Base-by-base conservation (phyloP, 2,329 filamentous ascomycete genomes). In the Sporothrix protearum region DNA sequence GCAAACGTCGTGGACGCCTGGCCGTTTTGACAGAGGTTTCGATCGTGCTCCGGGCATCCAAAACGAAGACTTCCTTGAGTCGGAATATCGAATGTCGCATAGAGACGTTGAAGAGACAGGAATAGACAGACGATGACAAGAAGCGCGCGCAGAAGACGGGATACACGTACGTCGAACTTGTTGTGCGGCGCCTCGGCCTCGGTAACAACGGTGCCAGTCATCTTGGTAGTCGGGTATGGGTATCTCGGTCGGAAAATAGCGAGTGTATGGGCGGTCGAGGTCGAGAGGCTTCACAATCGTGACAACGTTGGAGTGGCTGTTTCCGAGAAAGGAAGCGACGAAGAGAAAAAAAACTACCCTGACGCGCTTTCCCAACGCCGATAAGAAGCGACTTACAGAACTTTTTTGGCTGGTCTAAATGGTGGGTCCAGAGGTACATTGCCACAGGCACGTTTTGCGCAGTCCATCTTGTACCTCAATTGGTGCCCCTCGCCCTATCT, bases 181-280 rank as follows among this genome's bases (percentile, higher is more conserved):
- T 72, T 72, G 67, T 72, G 71, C 16, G 71, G 71, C 33, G 64
- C 47, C 71, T 72, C 71, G 42, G 64, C 47, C 71, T 64, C 59
- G 36, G 59, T 45, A 64, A 45, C 12, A 68, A 59, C n/a, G 16
- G 42, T 57, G 57, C 66, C 42, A 42, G 67, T 66, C 71, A 72
- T 72, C 59, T 33, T 33, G 28, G 53, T 57, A 22, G 36, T 64
- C 36, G 10, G 36, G 39, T 28, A 39, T 45, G 59, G 33, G 16
- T 36, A 47, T 42, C 33, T 64, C 33, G 22, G 49, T 53, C 49
- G 49, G 10, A 53, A 53, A 25, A 12, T 53, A 16, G 22, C 59
- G 33, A 64, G 59, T 64, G 36, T 19, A 45, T 28, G 59, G 36
- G 39, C 59, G 30, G 55, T 57, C 55, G 30, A 36, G 42, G 42